Evolutionary conservation across 78 protist species (phyloP), one percentile per base, ranked within the genome.

Genomic region (Dictyostelium brefeldianum): DNA sequence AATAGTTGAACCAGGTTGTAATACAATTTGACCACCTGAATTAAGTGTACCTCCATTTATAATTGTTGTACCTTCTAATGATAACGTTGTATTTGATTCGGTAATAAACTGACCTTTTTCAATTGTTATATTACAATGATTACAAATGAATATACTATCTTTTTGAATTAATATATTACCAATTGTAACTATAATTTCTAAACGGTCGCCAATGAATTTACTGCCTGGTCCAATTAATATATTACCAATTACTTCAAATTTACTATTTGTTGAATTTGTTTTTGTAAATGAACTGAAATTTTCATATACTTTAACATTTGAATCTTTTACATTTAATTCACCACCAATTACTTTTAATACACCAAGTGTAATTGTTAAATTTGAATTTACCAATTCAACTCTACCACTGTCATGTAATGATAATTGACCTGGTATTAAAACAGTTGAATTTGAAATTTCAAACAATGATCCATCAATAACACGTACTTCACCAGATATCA

Each of bases 61-160:
- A 14, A 57, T 57, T 20, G 78, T 70, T 20, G 78, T 70, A 70
- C 78, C 78, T 41, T 70, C 27, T 17, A 70, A 41, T 31, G 78
- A 22, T 18, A 70, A 25, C 11, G 25, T 41, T 43, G 78, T 43
- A 20, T 41, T 41, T 3, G 14, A 10, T 36, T 25, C 9, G 18
- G 67, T 57, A n/a, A 57, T n/a, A 22, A 57, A 57, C n/a, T 57
- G 31, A 57, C 67, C 67, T 3, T 1, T 57, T 57, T n/a, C 6
- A 57, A 57, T 57, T n/a, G 11, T 1, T 20, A 57, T 57, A 57
- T 57, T n/a, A 57, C 67, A 57, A 57, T 6, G n/a, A 11, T 57
- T 20, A 57, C 67, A 57, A 57, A 22, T 14, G 15, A 57, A 57
- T 57, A 27, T n/a, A 12, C 31, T 12, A 57, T 57, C 17, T 14